Evolutionary conservation across 208 protist genomes (phyloP).

Genomic region (Spongospora subterranea): DNA sequence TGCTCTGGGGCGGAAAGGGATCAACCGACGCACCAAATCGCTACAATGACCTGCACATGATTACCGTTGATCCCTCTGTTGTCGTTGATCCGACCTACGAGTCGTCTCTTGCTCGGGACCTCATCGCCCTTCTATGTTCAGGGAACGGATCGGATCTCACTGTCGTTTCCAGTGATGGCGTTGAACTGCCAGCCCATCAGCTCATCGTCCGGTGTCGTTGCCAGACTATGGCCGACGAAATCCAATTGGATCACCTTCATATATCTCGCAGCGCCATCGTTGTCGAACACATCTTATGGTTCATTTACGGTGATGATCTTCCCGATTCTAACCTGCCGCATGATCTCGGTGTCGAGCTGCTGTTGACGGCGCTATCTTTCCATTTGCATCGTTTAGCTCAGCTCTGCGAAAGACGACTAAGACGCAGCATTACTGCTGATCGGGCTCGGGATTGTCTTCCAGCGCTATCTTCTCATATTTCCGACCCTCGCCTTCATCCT

Average conservation of each 20-base stretch:
- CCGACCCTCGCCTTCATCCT: too few species aligned
- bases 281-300: not conserved
- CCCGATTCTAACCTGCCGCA: too few species aligned
- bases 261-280: not conserved
- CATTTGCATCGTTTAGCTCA: not conserved
- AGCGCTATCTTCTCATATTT: too few species aligned
- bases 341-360: not conserved
- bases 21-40: not conserved
- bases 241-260: not conserved
- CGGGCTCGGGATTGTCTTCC: too few species aligned
- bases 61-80: not conserved
- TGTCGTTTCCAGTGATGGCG: too few species aligned
- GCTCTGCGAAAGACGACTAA: not conserved
- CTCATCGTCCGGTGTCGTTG: not conserved
- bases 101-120: not conserved
- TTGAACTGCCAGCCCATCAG: not conserved
- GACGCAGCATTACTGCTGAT: not conserved
- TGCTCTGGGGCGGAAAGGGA: conserved; percentile 37
- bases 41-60: not conserved
- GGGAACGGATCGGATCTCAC: not conserved
- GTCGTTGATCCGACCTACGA: not conserved
- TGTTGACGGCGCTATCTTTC: not conserved
- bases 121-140: not conserved
- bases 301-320: not conserved
- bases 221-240: not conserved